Base-by-base conservation (phyloP, 805 yeast species). In the Saccharomycopsis oosterbeekiorum region DNA sequence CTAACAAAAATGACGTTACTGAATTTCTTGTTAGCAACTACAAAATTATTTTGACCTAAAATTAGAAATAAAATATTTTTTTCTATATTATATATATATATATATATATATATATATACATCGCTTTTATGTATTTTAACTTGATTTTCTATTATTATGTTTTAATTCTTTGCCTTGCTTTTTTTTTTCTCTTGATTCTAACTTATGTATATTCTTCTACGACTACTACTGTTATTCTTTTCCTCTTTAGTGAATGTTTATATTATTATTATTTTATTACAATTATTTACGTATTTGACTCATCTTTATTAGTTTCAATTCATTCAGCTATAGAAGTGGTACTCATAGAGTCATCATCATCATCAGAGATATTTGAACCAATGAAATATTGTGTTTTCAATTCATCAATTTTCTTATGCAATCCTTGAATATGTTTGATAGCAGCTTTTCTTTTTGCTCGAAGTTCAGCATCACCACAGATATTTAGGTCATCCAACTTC, bases 1-100 rank as follows among this genome's bases (percentile, higher is more conserved):
- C 86, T 29, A 79, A 83, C 58, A 81, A 93, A 70, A 90, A 89
- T 65, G 86, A 82, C 43, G 83, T 85, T 34, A 86, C 94, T 3
- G 97, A 90, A 70, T 80, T 87, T 67, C 73, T 93, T 63, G 74
- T 88, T 58, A 76, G 75, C 53, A 76, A 84, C 64, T 80, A 78
- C 64, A 72, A 70, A 51, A 68, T 67, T 15, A 68, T 83, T 2
- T 77, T 80, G 62, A 66, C 39, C 36, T 58, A 15, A 36, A 26
- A 14, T 34, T 51, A 26, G 15, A 12, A 50, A 24, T 4, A 4
- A 15, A 39, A 39, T 34, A 11, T 5, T 37, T 19, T 50, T 21
- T 26, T 29, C 34, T 29, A 4, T 29, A 29, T 4, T 6, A 3
- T 29, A 29, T 29, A 29, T 29, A 29, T 3, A 29, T 29, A 29